Conservation (phyloP, 768 basidiomycete species). For the Dioszegia aurantiaca region DNA sequence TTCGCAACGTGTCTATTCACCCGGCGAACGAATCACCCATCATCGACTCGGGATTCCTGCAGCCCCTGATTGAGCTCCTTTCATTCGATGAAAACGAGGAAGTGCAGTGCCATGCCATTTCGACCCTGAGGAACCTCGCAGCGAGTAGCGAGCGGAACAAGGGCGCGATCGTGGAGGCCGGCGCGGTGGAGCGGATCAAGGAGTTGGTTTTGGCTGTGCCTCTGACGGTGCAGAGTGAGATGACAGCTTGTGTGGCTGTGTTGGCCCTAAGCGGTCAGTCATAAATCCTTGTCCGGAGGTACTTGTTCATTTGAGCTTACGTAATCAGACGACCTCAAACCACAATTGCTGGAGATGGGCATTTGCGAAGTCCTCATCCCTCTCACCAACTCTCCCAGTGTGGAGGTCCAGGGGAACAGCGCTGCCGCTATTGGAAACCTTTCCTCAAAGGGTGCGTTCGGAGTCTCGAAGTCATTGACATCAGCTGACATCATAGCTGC, state of each 20-base stretch:
- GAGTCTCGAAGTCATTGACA: too few species aligned
- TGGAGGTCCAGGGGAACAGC: conserved; percentile 97
- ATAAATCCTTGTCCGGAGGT: background rate
- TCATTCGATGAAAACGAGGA: conserved; percentile 99
- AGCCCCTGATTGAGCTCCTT: conserved; percentile 89
- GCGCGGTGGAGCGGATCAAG: conserved; percentile 94
- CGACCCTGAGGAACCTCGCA: conserved; percentile 90
- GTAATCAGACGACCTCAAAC: conserved; percentile 86
- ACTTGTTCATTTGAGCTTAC: too few species aligned
- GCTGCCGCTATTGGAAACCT: conserved; percentile 96
- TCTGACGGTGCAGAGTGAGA: conserved; percentile 95
- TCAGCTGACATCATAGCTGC: conserved; percentile 37
- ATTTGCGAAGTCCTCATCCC: conserved; percentile 97
- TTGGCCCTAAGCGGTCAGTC: conserved; percentile 84
- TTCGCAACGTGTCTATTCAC: conserved; percentile 98
- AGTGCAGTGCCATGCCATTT: conserved; percentile 98
- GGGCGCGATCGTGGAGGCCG: conserved; percentile 93
- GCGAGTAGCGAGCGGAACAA: conserved; percentile 98
- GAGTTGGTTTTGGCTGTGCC: conserved; percentile 92
- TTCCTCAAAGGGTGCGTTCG: conserved; percentile 78
- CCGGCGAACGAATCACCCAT: conserved; percentile 98
- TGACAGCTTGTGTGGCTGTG: conserved; percentile 98
- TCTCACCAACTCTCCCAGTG: conserved; percentile 88
- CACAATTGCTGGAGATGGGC: conserved; percentile 94
- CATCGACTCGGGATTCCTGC: conserved; percentile 95